These are phyloP conservation scores for Phytophthora boehmeriae DNA, from an alignment of 352 stramenopile species.

Conservation along the genomic window DNA sequence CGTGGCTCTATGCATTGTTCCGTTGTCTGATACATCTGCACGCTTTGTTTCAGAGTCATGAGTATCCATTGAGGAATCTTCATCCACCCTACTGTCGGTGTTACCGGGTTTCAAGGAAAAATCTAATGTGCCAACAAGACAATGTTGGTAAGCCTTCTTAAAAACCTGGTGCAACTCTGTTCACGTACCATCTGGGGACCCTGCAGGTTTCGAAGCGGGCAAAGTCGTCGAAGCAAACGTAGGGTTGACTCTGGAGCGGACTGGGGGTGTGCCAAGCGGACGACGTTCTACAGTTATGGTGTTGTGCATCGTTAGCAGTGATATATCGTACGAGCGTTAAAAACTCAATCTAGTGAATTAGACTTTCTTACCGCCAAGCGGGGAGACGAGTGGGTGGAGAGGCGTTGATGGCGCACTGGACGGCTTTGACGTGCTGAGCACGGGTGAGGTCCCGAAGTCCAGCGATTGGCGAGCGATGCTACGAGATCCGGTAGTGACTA, in stretches of 20 bases:
- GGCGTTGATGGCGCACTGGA: conserved; percentile 30
- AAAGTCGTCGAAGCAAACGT: conserved; percentile 44
- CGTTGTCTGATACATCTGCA: conserved; percentile 25
- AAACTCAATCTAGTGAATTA: conserved; percentile 33
- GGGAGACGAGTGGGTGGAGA: conserved; percentile 39
- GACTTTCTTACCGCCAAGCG: conserved; percentile 46
- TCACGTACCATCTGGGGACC: conserved; percentile 48
- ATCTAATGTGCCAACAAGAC: conserved; percentile 24
- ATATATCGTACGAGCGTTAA: conserved; percentile 17
- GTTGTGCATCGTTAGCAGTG: conserved; percentile 33
- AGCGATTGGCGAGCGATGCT: conserved; percentile 51
- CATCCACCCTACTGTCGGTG: conserved; percentile 24
- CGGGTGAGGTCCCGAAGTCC: conserved; percentile 50
- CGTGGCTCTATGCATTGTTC: conserved; percentile 34
- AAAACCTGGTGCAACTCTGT: neutral
- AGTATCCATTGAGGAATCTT: conserved; percentile 20
- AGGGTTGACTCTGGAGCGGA: conserved; percentile 58
- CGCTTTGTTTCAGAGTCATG: conserved; percentile 29
- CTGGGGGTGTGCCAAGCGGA: conserved; percentile 45
- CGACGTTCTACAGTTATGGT: conserved; percentile 38
- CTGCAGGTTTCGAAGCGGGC: conserved; percentile 23
- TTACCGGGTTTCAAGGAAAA: conserved; percentile 49
- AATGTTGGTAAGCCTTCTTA: neutral
- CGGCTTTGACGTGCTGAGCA: conserved; percentile 7
- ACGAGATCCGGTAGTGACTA: conserved; percentile 19